Percentiles rank a stretch among this genome's conserved stretches.
phyloP scores from a whole-genome alignment of 352 stramenopile species.

The Plasmopara muralis region DNA sequence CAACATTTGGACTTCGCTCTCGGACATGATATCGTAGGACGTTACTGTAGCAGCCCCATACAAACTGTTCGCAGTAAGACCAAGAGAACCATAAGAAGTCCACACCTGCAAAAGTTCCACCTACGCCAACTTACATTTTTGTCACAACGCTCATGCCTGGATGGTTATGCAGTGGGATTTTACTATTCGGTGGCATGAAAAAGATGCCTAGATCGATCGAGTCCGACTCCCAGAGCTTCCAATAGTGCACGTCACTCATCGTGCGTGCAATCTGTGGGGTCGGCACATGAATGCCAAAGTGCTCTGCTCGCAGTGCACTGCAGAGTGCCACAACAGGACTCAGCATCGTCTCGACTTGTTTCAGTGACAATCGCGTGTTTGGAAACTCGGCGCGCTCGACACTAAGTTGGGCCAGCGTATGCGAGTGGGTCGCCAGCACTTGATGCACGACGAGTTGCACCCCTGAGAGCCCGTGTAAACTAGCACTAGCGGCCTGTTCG shows the following conservation, averaged over 20 bases:
- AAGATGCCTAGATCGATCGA: conserved; percentile 83
- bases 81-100: conserved; percentile 7
- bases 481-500: conserved; percentile 32
- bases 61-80: conserved; percentile 30
- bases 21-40: conserved; percentile 64
- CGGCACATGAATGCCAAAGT: conserved; percentile 70
- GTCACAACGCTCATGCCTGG: conserved; percentile 81
- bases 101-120: not conserved
- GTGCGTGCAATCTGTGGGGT: conserved; percentile 55
- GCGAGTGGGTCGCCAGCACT: conserved; percentile 55
- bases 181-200: conserved; percentile 70
- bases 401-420: conserved; percentile 43
- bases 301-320: conserved; percentile 44
- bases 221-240: conserved; percentile 81
- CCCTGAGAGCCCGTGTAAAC: conserved; percentile 45
- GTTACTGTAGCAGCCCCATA: conserved; percentile 68
- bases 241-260: conserved; percentile 80
- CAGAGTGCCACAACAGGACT: conserved; percentile 50
- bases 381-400: conserved; percentile 49
- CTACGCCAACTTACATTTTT: conserved; percentile 45
- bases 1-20: conserved; percentile 27
- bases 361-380: conserved; percentile 64
- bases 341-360: conserved; percentile 64
- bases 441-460: conserved; percentile 68
- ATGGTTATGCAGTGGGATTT: conserved; percentile 78